Conservation (phyloP, 768 basidiomycete genomes). For the Naematelia aurantialba region DNA sequence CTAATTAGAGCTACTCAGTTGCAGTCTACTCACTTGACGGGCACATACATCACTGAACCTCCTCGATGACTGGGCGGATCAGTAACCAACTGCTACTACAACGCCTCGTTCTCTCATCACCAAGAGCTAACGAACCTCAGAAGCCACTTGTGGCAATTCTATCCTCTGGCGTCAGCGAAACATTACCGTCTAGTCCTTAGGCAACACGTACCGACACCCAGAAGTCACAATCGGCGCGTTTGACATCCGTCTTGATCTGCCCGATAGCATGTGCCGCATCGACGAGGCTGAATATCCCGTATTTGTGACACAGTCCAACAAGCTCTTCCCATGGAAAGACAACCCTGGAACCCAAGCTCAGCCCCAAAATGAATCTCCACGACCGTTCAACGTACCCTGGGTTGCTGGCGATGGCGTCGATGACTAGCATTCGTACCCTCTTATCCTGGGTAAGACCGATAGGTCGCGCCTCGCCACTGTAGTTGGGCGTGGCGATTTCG, state of each 20-base stretch:
- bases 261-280: constrained; percentile 79
- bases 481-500: constrained; percentile 42
- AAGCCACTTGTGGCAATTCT: constrained; percentile 87
- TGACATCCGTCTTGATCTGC: constrained; percentile 62
- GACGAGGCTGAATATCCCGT: constrained; percentile 64
- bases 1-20: too few species aligned
- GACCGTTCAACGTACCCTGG: constrained; percentile 55
- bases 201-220: constrained; percentile 63
- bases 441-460: constrained; percentile 36
- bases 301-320: constrained; percentile 62
- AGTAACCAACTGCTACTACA: neutral
- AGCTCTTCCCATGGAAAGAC: constrained; percentile 69
- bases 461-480: constrained; percentile 22
- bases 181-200: neutral
- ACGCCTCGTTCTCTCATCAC: constrained; percentile 52
- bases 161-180: neutral
- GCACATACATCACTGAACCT: constrained; percentile 70
- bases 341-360: constrained; percentile 45
- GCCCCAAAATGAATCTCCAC: neutral
- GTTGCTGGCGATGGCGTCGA: constrained; percentile 64
- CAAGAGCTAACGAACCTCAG: constrained; percentile 49
- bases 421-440: constrained; percentile 61
- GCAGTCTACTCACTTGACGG: constrained; percentile 54
- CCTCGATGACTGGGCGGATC: constrained; percentile 56
- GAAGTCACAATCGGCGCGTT: constrained; percentile 63